These are phyloP conservation scores for Phyllosticta citriasiana DNA, from an alignment of 2,329 filamentous ascomycete genomes.

Conservation along the genomic window DNA sequence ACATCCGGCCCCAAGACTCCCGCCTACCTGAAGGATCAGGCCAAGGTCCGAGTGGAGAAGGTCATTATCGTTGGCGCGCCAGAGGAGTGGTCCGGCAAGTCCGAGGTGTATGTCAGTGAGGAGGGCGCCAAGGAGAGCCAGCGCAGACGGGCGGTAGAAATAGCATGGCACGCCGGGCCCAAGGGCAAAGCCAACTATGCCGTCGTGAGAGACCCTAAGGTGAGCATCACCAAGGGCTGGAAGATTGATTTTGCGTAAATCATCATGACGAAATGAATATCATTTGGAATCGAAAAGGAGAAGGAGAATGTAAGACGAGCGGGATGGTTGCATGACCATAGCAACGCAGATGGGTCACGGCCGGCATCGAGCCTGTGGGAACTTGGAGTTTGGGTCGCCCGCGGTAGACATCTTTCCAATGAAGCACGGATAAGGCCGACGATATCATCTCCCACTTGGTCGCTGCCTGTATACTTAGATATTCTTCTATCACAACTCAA, in stretches of 20 bases:
- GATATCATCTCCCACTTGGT: too few relatives aligned
- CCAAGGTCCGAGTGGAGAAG: constrained; percentile 68
- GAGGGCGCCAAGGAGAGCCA: constrained; percentile 38
- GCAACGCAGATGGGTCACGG: too few relatives aligned
- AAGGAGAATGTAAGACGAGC: background rate
- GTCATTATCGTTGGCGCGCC: constrained; percentile 76
- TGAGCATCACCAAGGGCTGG: constrained; percentile 55
- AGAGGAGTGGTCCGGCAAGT: constrained; percentile 56
- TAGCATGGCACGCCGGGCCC: constrained; percentile 48
- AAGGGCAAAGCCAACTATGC: constrained; percentile 51
- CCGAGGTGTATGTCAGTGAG: constrained; percentile 55
- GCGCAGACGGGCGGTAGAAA: constrained; percentile 39
- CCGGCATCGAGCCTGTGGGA: too few relatives aligned
- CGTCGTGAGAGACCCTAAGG: constrained; percentile 52
- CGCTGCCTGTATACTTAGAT: too few relatives aligned
- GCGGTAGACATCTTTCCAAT: too few relatives aligned
- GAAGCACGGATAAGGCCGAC: too few relatives aligned
- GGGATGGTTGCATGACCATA: background rate
- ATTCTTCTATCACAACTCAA: too few relatives aligned
- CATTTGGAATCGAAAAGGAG: background rate
- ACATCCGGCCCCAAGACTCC: constrained; percentile 47
- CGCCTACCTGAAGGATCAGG: constrained; percentile 70
- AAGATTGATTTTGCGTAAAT: constrained; percentile 42
- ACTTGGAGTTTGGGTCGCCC: too few relatives aligned
- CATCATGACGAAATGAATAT: background rate